These are phyloP conservation scores for Raphidocelis subcapitata DNA, from an alignment of 139 green algal genomes.

Conservation along the genomic window DNA sequence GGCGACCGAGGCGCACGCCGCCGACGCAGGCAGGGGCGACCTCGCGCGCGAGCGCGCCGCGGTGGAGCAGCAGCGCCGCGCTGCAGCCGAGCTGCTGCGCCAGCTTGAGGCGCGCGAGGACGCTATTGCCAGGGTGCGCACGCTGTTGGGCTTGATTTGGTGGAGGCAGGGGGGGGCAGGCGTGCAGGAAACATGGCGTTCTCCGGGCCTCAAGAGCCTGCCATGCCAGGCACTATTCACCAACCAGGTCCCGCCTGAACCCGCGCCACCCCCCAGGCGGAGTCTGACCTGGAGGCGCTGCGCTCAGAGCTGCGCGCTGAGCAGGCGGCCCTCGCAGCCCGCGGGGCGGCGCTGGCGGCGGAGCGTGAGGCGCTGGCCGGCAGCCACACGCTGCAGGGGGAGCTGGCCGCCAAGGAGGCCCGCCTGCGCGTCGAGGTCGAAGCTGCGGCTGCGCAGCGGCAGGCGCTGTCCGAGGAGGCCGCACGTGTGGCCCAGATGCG, in stretches of 20 bases:
- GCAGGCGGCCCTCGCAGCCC: constrained; percentile 11
- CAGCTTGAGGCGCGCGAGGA: constrained; percentile 29
- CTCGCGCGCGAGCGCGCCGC: constrained; percentile 16
- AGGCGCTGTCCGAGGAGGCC: constrained; percentile 17
- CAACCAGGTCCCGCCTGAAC: too few species aligned
- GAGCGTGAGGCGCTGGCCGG: constrained; percentile 13
- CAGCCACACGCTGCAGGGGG: background rate
- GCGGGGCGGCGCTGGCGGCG: constrained; percentile 20
- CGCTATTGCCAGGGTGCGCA: constrained; percentile 6
- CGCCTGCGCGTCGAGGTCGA: background rate
- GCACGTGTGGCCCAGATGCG: constrained; percentile 8
- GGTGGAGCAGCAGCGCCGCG: constrained; percentile 22
- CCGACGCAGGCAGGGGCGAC: background rate
- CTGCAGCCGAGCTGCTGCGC: constrained; percentile 3
- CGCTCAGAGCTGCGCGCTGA: constrained; percentile 24
- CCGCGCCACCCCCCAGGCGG: constrained; percentile 6
- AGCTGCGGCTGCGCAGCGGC: background rate
- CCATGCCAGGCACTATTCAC: too few species aligned
- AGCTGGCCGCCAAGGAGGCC: constrained; percentile 21
- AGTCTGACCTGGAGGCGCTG: constrained; percentile 23
- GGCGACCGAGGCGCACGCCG: too few species aligned
- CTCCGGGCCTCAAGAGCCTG: too few species aligned
- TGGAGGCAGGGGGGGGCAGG: background rate
- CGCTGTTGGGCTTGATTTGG: too few species aligned
- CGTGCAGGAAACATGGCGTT: too few species aligned